phyloP scores from a whole-genome alignment of 441 rosid genomes.

The Croton laevigatus region DNA sequence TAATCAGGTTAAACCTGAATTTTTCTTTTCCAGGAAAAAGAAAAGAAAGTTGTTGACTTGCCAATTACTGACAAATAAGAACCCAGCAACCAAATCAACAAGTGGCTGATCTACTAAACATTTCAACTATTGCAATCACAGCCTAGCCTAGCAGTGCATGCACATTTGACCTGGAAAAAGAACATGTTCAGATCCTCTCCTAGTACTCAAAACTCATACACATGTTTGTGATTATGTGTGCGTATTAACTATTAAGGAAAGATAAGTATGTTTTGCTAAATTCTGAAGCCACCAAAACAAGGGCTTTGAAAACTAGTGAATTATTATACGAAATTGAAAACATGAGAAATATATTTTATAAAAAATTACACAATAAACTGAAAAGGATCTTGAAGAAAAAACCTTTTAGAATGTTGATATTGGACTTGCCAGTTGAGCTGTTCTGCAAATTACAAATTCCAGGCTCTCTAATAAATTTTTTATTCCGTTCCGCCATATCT shows the following conservation, averaged over 20 bases:
- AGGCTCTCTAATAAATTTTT: conserved; percentile 36
- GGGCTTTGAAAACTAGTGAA: neutral
- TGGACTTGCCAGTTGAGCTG: conserved; percentile 31
- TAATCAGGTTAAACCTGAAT: neutral
- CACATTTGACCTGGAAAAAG: too few species aligned
- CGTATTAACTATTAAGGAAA: neutral
- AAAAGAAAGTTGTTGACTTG: neutral
- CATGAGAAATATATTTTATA: neutral
- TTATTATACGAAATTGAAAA: neutral
- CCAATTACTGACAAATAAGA: neutral
- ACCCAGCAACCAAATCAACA: neutral
- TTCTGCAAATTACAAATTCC: conserved; percentile 27
- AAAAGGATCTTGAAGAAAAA: conserved; percentile 7
- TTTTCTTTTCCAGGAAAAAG: too few species aligned
- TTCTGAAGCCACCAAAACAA: neutral
- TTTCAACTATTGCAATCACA: neutral
- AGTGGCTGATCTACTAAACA: neutral
- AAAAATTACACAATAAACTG: neutral
- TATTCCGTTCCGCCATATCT: conserved; percentile 69
- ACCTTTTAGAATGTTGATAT: conserved; percentile 47
- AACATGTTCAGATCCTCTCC: too few species aligned
- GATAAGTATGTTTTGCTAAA: neutral
- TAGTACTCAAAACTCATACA: too few species aligned
- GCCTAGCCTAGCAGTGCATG: too few species aligned
- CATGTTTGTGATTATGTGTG: too few species aligned